Evolutionary conservation across 768 basidiomycete genomes (phyloP), one percentile per base, ranked within the genome.

Genomic region (Lactifluus piperatus): DNA sequence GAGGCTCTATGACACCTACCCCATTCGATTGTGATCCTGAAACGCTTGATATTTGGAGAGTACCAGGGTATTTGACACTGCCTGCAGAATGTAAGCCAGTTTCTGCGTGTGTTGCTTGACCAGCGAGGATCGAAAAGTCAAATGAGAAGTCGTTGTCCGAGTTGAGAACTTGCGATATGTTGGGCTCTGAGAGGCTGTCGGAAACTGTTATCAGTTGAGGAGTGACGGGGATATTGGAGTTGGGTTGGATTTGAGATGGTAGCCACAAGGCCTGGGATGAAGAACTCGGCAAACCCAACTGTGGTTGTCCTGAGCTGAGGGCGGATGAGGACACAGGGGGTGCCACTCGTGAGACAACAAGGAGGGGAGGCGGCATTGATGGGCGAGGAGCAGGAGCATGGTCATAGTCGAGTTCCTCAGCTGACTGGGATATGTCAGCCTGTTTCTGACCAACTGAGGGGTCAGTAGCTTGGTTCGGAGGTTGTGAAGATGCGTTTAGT

Each of bases 121-220:
- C 34, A n/a, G 48, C 29, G n/a, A 57, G 34, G 18, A 48, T 48
- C 9, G 56, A 58, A 20, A 58, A 58, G 44, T 58, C 57, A 46
- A 57, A 48, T 43, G 36, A 18, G 20, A 46, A 39, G 39, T 8
- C 11, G 22, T 24, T 53, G 16, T 39, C 36, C 5, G 52, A 39
- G 22, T n/a, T 22, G 8, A 36, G 30, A n/a, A 32, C 49, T 13
- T 50, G 29, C 5, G n/a, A 10, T 36, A 50, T 36, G 29, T 36
- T 47, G 46, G 46, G n/a, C 4, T 32, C 49, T 32, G 49, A 16
- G 22, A 50, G 49, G 34, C 9, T 20, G 11, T 16, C 24, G 13
- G 49, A 50, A 3, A 13, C n/a, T 16, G 49, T 4, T 13, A 44
- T 24, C n/a, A 50, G 20, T 11, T 26, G 29, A 10, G 49, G 9